Conservation (phyloP, 2,329 filamentous ascomycete genomes). For the Aureobasidium vineae region DNA sequence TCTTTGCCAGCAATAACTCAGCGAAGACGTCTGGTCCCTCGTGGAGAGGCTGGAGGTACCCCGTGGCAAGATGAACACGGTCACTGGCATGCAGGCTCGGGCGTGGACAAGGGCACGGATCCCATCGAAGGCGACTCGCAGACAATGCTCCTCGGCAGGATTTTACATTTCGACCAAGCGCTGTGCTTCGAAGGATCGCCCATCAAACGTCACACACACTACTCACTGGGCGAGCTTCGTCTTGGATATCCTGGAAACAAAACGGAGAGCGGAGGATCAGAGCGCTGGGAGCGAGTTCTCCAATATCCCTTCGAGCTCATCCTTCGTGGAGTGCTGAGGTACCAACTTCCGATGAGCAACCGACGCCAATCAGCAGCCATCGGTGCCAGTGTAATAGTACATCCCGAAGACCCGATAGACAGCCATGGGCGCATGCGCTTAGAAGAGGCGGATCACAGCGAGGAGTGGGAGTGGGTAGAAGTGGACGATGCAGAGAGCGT, state of each 20-base stretch:
- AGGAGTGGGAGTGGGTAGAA: conserved; percentile 38
- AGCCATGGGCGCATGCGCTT: conserved; percentile 36
- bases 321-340: conserved; percentile 85
- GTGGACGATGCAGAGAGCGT: conserved; percentile 11
- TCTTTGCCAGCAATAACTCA: not conserved
- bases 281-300: conserved; percentile 86
- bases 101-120: conserved; percentile 59
- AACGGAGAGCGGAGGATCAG: conserved; percentile 75
- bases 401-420: conserved; percentile 42
- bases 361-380: conserved; percentile 54
- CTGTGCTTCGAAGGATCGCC: conserved; percentile 88
- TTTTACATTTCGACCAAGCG: conserved; percentile 82
- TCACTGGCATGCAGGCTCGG: conserved; percentile 31
- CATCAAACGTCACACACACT: conserved; percentile 69
- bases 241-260: conserved; percentile 81
- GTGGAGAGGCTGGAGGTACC: conserved; percentile 5
- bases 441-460: conserved; percentile 33
- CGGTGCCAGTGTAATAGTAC: conserved; percentile 43
- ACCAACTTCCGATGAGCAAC: conserved; percentile 63
- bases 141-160: conserved; percentile 88
- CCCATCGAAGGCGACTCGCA: conserved; percentile 62
- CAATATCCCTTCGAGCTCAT: conserved; percentile 93
- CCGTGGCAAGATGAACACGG: conserved; percentile 29
- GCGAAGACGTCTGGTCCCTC: not conserved
- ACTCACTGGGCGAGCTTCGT: conserved; percentile 78